Percentiles rank a stretch among this genome's conserved stretches.
Conservation (phyloP, 768 basidiomycete genomes). For the Kwoniella botswanensis region DNA sequence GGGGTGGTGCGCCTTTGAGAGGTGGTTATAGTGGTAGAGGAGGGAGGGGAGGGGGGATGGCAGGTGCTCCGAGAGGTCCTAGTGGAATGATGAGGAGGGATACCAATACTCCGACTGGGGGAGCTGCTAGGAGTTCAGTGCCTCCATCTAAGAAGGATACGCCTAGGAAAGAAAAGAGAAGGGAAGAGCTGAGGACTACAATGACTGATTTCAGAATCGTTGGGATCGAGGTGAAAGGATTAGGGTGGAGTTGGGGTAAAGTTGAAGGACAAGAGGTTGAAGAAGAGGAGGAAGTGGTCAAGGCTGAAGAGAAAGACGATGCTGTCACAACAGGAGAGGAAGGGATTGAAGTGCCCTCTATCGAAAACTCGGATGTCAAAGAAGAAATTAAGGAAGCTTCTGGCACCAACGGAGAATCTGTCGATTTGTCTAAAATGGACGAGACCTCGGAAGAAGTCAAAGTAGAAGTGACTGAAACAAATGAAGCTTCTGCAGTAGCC, state of each 20-base stretch:
- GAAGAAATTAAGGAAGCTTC: conserved; percentile 53
- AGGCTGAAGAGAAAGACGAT: background rate
- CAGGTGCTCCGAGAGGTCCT: conserved; percentile 36
- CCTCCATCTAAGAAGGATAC: conserved; percentile 16
- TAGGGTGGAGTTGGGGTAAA: conserved; percentile 86
- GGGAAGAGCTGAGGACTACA: conserved; percentile 67
- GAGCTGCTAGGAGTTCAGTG: background rate
- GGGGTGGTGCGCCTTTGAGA: conserved; percentile 21
- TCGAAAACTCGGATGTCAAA: conserved; percentile 25
- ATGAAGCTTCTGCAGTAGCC: conserved; percentile 5
- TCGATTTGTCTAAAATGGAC: background rate
- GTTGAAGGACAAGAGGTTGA: conserved; percentile 34
- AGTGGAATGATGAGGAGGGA: conserved; percentile 30
- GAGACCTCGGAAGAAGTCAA: conserved; percentile 54
- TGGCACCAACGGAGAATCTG: background rate
- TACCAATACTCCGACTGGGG: background rate
- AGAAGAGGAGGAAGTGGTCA: conserved; percentile 9
- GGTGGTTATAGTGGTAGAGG: conserved; percentile 28
- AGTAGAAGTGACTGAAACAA: conserved; percentile 53
- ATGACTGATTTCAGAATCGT: conserved; percentile 98
- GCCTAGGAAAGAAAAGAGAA: conserved; percentile 40
- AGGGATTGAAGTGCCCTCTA: conserved; percentile 1
- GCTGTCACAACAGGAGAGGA: conserved; percentile 23
- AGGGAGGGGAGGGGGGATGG: conserved; percentile 24
- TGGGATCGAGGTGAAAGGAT: conserved; percentile 79